These are phyloP conservation scores for Cladosporium velox DNA, from an alignment of 2,329 filamentous ascomycete genomes.

Conservation along the genomic window DNA sequence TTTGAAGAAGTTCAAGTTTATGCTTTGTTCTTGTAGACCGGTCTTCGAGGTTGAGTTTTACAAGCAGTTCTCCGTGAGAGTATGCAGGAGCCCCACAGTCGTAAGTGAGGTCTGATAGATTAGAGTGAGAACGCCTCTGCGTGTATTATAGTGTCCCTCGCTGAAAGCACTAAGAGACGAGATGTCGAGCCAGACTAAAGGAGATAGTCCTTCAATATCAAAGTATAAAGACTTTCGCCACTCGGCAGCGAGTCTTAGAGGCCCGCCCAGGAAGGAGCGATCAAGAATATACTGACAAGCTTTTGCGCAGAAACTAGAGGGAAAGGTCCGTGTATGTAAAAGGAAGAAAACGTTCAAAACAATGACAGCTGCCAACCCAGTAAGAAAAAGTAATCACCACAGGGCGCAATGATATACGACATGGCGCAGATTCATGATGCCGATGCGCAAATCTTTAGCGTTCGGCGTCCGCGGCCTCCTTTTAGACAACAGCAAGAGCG, in stretches of 20 bases:
- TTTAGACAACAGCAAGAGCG: neutral
- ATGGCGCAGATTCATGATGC: conserved; percentile 7
- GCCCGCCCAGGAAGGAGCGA: neutral
- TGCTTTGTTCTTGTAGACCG: neutral
- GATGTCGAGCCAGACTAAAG: neutral
- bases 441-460: conserved; percentile 4
- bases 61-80: neutral
- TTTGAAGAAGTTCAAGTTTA: neutral
- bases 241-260: neutral
- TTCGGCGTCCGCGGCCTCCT: conserved; percentile 8
- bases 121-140: neutral
- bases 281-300: neutral
- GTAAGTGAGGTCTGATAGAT: neutral
- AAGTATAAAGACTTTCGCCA: neutral
- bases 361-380: neutral
- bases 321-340: neutral
- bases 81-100: neutral
- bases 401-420: neutral
- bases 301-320: neutral
- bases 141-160: neutral
- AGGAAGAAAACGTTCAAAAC: neutral
- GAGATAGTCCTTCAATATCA: neutral
- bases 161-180: neutral
- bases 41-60: neutral
- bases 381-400: neutral